Base-by-base conservation (phyloP, 2,329 filamentous ascomycete genomes). In the Fusarium guadeloupense region DNA sequence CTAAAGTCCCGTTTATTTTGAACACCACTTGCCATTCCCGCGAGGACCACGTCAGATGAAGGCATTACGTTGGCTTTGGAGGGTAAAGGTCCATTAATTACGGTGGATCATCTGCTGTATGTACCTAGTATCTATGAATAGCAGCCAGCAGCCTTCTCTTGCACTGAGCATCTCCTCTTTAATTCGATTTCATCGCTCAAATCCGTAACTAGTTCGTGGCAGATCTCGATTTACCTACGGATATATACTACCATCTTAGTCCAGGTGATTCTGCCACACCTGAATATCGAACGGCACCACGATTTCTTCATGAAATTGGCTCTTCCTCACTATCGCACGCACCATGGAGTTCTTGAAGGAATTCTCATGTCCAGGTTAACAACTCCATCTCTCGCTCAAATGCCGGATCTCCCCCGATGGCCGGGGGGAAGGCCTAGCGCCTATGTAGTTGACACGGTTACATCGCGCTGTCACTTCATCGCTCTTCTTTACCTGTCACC, bases 21-120 rank as follows among this genome's bases (percentile, higher is more conserved):
- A n/a, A n/a, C n/a, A n/a, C n/a, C n/a, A n/a, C n/a, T n/a, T n/a
- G n/a, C n/a, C n/a, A n/a, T 26, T 26, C 56, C 59, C 59, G 48
- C 53, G 55, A 59, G 26, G 65, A 59, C 65, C 66, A 68, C 62
- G 65, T 67, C 66, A 68, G 62, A 47, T 54, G 44, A 14, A n/a
- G 12, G 12, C 12, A 31, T 14, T n/a, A 7, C 28, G 13, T 31
- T 13, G 6, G 28, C 44, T 25, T 37, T 54, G 13, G 25, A 31
- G 37, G 33, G 51, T 54, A 31, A 48, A 25, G 37, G 35, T 54
- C 21, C 17, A 44, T 46, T 54, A 39, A 56, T 54, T 54, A 28
- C 21, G 20, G 51, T 62, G 61, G 61, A 45, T 57, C 60, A 31
- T 39, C 25, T 28, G n/a, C n/a, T n/a, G n/a, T n/a, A n/a, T n/a